Evolutionary conservation across 495 filamentous ascomycete species (phyloP).

Genomic region (Ascobolus immersus): DNA sequence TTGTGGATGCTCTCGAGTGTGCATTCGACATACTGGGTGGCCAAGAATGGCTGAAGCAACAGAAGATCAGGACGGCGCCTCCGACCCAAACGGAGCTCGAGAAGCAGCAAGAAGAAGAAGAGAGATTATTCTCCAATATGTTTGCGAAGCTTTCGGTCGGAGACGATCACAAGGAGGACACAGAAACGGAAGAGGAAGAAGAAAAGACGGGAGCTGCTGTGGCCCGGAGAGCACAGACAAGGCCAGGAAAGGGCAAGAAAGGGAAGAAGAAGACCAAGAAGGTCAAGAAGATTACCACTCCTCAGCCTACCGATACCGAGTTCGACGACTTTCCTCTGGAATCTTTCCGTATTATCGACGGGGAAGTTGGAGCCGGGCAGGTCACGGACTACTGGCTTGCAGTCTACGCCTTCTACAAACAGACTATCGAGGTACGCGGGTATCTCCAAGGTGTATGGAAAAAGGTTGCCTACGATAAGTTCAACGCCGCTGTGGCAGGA

Average conservation of each 20-base stretch:
- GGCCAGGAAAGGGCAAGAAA: conserved; percentile 12
- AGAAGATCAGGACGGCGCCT: conserved; percentile 2
- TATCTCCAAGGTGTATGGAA: conserved; percentile 21
- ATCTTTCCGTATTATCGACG: conserved; percentile 22
- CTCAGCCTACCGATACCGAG: conserved; percentile 3
- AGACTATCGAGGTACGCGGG: conserved; percentile 1
- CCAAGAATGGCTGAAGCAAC: conserved; percentile 7
- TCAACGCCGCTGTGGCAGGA: conserved; percentile 24
- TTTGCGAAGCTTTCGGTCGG: conserved; percentile 15
- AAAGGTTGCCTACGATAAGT: conserved; percentile 20
- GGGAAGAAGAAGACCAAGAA: conserved; percentile 18
- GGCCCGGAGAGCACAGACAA: conserved; percentile 4
- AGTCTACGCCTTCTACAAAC: too few species aligned
- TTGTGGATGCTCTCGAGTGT: conserved; percentile 19
- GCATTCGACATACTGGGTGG: conserved; percentile 19
- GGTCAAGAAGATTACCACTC: conserved; percentile 11
- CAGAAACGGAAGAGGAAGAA: conserved; percentile 6
- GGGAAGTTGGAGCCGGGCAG: conserved; percentile 8
- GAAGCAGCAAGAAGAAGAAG: conserved; percentile 10
- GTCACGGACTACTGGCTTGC: conserved; percentile 20
- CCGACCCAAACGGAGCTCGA: too few species aligned
- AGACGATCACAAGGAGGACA: conserved; percentile 7
- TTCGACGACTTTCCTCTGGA: conserved; percentile 19
- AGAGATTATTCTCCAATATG: conserved; percentile 16
- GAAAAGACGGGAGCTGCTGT: conserved; percentile 4